Evolutionary conservation across 495 filamentous ascomycete genomes (phyloP).

Genomic region (Podospora fimiseda): DNA sequence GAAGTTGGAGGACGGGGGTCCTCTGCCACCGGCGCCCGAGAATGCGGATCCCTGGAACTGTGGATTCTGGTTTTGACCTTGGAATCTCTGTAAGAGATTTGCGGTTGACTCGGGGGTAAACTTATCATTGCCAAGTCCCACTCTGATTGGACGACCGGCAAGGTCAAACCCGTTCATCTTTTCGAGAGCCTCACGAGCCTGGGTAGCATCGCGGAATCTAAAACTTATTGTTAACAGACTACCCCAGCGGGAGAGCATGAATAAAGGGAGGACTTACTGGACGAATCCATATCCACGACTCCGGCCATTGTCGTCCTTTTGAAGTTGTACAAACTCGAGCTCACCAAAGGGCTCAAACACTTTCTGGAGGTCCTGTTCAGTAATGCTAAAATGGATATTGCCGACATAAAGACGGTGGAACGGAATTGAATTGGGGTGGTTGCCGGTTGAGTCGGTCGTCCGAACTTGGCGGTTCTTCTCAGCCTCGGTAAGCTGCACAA

Average conservation of each 20-base stretch:
- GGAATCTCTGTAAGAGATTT: constrained; percentile 82
- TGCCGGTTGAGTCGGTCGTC: constrained; percentile 62
- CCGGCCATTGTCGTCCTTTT: constrained; percentile 86
- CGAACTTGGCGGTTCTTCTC: constrained; percentile 98
- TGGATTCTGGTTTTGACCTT: constrained; percentile 70
- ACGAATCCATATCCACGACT: constrained; percentile 98
- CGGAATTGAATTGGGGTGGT: constrained; percentile 65
- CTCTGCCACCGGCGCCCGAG: constrained; percentile 84
- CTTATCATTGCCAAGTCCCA: constrained; percentile 99
- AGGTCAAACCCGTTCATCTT: constrained; percentile 99
- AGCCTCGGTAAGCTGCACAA: constrained; percentile 95
- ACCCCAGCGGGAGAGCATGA: constrained; percentile 1
- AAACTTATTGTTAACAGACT: constrained; percentile 26
- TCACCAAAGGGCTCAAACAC: constrained; percentile 98
- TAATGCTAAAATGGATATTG: constrained; percentile 99
- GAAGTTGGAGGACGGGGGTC: constrained; percentile 81
- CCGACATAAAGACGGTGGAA: constrained; percentile 99
- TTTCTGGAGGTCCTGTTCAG: constrained; percentile 90
- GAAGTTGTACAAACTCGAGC: constrained; percentile 93
- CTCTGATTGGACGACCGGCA: constrained; percentile 92
- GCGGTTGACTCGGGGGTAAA: constrained; percentile 97
- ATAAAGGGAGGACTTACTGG: constrained; percentile 62
- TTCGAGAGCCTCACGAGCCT: constrained; percentile 89
- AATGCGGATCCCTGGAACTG: constrained; percentile 92
- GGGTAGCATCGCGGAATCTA: constrained; percentile 86